Conservation (phyloP, 1,284 basidiomycete genomes). For the Malassezia slooffiae region DNA sequence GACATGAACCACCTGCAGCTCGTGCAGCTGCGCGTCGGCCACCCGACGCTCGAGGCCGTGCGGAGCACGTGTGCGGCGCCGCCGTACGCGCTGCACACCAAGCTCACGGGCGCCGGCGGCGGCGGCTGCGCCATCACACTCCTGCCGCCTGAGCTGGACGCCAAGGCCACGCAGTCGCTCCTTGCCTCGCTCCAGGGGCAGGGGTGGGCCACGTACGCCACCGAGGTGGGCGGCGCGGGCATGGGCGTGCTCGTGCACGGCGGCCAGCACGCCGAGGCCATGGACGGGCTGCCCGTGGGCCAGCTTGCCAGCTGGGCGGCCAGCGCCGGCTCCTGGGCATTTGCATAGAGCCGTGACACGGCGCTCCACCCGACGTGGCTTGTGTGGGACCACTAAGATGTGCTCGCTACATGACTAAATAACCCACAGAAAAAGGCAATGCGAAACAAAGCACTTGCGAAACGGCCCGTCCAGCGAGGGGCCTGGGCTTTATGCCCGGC, state of each 20-base stretch:
- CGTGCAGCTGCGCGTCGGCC: slow-evolving; percentile 80
- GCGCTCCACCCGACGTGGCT: too few species aligned
- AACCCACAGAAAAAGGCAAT: too few species aligned
- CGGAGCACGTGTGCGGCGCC: slow-evolving; percentile 57
- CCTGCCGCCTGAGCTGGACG: slow-evolving; percentile 63
- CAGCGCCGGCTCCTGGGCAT: slow-evolving; percentile 9
- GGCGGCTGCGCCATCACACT: slow-evolving; percentile 95
- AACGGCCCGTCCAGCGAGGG: too few species aligned
- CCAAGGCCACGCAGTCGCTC: slow-evolving; percentile 20
- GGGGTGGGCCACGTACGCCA: slow-evolving; percentile 75
- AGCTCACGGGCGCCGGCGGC: slow-evolving; percentile 96
- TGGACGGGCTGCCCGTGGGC: background rate
- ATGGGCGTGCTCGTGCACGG: slow-evolving; percentile 63
- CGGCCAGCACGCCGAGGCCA: background rate
- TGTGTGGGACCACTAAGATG: too few species aligned
- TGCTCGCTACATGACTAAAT: too few species aligned
- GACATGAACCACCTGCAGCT: slow-evolving; percentile 79
- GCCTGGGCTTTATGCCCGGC: too few species aligned
- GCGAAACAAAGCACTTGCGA: too few species aligned
- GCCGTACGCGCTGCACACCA: slow-evolving; percentile 72
- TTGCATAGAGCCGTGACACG: too few species aligned
- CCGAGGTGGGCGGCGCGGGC: slow-evolving; percentile 82
- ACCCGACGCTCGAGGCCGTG: slow-evolving; percentile 74
- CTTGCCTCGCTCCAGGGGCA: slow-evolving; percentile 43
- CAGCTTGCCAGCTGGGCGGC: slow-evolving; percentile 6